These are phyloP conservation scores for Jackrogersella minutella DNA, from an alignment of 495 filamentous ascomycete species.

Conservation along the genomic window DNA sequence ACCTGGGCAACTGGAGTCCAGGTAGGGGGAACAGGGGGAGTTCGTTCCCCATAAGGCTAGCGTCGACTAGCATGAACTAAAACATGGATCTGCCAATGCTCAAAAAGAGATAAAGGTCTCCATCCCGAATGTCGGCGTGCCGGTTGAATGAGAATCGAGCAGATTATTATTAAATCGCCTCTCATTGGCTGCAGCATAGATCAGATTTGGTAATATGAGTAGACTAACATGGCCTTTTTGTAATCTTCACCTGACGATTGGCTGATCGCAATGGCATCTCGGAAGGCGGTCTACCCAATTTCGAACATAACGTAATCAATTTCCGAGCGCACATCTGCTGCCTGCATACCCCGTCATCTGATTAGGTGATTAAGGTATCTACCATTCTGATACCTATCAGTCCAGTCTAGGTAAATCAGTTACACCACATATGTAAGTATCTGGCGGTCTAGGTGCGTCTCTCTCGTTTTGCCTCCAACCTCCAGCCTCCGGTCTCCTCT, in stretches of 20 bases:
- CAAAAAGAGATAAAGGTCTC: constrained; percentile 25
- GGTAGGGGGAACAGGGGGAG: neutral
- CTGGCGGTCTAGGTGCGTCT: constrained; percentile 22
- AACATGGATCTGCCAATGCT: constrained; percentile 24
- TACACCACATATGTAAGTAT: neutral
- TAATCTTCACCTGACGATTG: constrained; percentile 36
- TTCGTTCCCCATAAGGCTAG: constrained; percentile 20
- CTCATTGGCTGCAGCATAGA: constrained; percentile 26
- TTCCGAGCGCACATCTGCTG: neutral
- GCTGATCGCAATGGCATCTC: constrained; percentile 24
- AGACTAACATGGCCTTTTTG: constrained; percentile 21
- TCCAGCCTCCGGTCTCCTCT: neutral
- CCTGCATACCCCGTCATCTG: constrained; percentile 14
- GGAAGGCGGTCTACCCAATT: constrained; percentile 36
- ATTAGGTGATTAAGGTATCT: constrained; percentile 34
- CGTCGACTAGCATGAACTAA: constrained; percentile 12
- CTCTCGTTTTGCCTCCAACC: constrained; percentile 6
- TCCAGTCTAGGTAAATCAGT: neutral
- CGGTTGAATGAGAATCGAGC: constrained; percentile 38
- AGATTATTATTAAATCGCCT: constrained; percentile 38
- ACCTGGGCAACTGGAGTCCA: too few species aligned
- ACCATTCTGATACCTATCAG: constrained; percentile 8
- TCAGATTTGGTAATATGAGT: constrained; percentile 38
- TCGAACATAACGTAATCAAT: constrained; percentile 20
- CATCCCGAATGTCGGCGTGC: constrained; percentile 36